Evolutionary conservation across 2,329 filamentous ascomycete genomes (phyloP), one percentile per base, ranked within the genome.

Genomic region (Moelleriella libera): DNA sequence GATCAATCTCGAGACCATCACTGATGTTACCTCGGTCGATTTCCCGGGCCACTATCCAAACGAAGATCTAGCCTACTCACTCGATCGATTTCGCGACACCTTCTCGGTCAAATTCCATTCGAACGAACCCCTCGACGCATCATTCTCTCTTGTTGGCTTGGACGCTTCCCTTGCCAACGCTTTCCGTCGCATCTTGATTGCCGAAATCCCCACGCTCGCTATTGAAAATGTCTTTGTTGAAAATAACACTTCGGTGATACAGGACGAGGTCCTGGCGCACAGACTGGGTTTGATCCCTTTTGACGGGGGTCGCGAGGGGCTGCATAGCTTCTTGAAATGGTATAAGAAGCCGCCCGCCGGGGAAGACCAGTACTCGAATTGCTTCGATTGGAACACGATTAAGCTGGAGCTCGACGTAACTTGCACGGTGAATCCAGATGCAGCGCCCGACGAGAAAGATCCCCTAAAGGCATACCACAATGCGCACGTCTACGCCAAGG

Each of bases 171-270:
- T 98, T 62, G 88, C 92, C 60, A 98, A 98, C 64, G 92, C 94
- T 60, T 95, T 97, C 72, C 88, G 92, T 51, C 88, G 92, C 58
- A 97, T 97, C 58, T 76, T 97, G 58, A 84, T 98, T 64, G 78
- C 90, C 55, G 94, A 98, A 70, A 85, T 98, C 47, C 88, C 90
- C 14, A 92, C 88, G 2, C 76, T 98, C 43, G 92, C 94, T 55
- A 89, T 98, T 59, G 92, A 98, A 72, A 83, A 81, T 52, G 87
- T 94, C 62, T 98, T 85, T 68, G 82, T 97, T 53, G 78, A 87
- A 63, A 94, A 96, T 72, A 98, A 98, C 72, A 97, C 90, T 45
- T 95, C 88, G 5, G 88, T 98, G 37, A 92, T 98, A 59, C 90
- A 97, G 64, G 92, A 98, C 62, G 92, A 98, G 70, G 90, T 98